phyloP scores from a whole-genome alignment of 306 rosid species.

The Vigna unguiculata region DNA sequence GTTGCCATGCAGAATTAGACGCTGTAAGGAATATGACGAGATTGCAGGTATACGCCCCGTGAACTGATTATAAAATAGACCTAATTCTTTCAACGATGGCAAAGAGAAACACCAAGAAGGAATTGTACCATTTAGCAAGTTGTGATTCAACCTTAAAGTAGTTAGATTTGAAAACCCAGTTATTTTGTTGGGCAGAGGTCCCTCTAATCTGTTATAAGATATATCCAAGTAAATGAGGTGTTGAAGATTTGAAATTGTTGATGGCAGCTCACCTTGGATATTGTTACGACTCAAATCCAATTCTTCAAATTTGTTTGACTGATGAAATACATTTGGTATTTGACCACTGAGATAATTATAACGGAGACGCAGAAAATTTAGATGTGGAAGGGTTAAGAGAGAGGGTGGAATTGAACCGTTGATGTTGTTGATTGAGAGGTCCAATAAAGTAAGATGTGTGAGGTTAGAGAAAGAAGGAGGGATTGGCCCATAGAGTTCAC shows the following conservation, averaged over 20 bases:
- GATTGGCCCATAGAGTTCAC: neutral
- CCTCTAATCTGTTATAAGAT: neutral
- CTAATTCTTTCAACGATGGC: no score
- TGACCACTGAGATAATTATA: no score
- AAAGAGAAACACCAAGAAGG: constrained; percentile 1
- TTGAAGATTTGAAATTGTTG: neutral
- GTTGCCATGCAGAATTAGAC: no score
- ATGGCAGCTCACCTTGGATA: neutral
- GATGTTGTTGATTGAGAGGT: no score
- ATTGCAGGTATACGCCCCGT: no score
- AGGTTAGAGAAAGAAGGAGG: neutral
- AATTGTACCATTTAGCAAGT: constrained; percentile 3
- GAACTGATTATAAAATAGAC: no score
- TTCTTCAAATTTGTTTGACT: no score
- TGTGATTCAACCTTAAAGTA: rapidly evolving
- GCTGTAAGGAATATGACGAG: no score
- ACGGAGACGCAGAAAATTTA: neutral
- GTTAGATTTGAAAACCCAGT: neutral
- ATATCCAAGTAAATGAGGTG: constrained; percentile 12
- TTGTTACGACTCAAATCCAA: rapidly evolving
- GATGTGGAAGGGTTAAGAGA: no score
- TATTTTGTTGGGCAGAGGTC: neutral
- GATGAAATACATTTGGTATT: no score
- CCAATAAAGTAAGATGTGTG: neutral
- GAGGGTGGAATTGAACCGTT: no score